phyloP scores from a whole-genome alignment of 1,284 basidiomycete species.

The Boletus sp. region DNA sequence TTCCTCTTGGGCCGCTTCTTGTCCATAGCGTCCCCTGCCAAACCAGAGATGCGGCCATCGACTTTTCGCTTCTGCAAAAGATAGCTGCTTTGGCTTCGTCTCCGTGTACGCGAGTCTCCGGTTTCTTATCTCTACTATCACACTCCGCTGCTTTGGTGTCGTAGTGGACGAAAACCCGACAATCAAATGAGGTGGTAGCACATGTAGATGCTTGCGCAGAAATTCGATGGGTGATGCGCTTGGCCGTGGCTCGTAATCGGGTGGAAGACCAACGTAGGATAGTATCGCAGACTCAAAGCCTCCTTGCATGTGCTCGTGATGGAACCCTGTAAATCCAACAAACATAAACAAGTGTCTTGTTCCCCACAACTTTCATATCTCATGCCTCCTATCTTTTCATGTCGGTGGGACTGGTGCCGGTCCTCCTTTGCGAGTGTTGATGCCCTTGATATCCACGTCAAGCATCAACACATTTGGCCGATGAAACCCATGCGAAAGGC shows the following conservation, averaged over 20 bases:
- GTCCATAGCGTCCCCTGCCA: conserved; percentile 51
- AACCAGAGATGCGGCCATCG: conserved; percentile 71
- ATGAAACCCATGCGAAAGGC: conserved; percentile 39
- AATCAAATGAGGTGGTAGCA: conserved; percentile 70
- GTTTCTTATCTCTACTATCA: conserved; percentile 66
- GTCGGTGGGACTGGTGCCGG: conserved; percentile 57
- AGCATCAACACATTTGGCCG: conserved; percentile 49
- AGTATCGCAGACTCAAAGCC: conserved; percentile 51
- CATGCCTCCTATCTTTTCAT: conserved; percentile 22
- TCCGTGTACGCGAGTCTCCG: conserved; percentile 63
- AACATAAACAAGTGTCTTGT: conserved; percentile 26
- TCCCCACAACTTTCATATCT: not conserved
- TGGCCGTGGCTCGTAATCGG: conserved; percentile 63
- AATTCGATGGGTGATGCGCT: conserved; percentile 61
- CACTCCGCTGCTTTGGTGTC: conserved; percentile 67
- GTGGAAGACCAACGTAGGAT: conserved; percentile 63
- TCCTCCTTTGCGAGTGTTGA: conserved; percentile 42
- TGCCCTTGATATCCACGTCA: conserved; percentile 49
- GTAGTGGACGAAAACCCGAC: conserved; percentile 61
- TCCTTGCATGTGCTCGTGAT: conserved; percentile 19
- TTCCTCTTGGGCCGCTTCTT: conserved; percentile 65
- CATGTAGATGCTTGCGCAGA: conserved; percentile 56
- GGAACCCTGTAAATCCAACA: conserved; percentile 17
- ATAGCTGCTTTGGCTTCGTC: conserved; percentile 56
- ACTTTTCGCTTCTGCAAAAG: conserved; percentile 51